These are phyloP conservation scores for Euphorbia pulcherrima DNA, from an alignment of 345 rosid genomes.

Conservation along the genomic window DNA sequence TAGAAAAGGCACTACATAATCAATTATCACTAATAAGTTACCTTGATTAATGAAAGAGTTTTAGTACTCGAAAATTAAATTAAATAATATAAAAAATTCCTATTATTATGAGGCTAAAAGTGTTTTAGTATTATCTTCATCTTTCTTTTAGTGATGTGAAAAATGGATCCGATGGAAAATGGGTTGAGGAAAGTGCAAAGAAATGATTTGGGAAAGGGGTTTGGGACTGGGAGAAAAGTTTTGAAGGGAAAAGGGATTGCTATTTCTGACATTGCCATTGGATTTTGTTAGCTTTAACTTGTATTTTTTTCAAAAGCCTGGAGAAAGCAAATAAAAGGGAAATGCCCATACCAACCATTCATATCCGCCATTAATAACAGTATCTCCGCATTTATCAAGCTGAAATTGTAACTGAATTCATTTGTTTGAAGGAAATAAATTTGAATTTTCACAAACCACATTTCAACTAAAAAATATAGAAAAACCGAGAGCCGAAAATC, in stretches of 20 bases:
- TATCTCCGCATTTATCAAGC: neutral
- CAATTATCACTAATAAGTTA: too few relatives aligned
- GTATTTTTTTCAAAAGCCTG: neutral
- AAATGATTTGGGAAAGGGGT: neutral
- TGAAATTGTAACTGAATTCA: neutral
- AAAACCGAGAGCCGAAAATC: too few relatives aligned
- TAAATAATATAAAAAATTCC: too few relatives aligned
- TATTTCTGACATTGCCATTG: neutral
- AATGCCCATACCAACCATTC: neutral
- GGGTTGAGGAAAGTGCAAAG: too few relatives aligned
- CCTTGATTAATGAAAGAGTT: neutral
- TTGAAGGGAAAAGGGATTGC: neutral
- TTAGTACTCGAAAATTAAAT: too few relatives aligned
- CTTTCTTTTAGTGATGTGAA: too few relatives aligned
- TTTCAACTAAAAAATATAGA: too few relatives aligned
- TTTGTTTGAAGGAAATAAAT: neutral
- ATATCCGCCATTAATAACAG: neutral
- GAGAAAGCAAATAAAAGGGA: neutral
- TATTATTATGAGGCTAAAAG: too few relatives aligned
- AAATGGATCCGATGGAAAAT: neutral
- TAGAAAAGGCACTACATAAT: neutral
- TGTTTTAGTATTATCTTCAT: too few relatives aligned
- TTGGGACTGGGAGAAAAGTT: too few relatives aligned
- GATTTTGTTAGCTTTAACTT: too few relatives aligned
- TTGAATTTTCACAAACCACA: neutral